Base-by-base conservation (phyloP, 1,284 basidiomycete species). In the Afroboletus lepidellus region DNA sequence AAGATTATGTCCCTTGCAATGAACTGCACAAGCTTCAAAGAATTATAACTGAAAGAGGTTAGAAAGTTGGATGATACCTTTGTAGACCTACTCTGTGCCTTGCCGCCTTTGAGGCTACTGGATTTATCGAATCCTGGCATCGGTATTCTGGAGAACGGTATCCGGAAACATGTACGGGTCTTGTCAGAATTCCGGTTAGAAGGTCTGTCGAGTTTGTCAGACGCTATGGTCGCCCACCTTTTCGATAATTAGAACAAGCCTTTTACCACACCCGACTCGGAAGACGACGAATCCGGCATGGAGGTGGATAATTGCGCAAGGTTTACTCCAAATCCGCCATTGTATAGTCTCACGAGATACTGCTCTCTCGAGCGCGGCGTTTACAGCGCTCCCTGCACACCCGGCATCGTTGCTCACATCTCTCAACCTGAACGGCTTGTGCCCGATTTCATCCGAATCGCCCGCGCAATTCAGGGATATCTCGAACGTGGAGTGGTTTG, bases 1-100 rank as follows among this genome's bases (percentile, higher is more conserved):
- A 70, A 79, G 41, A 66, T 91, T 51, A 65, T 80, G 24, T 68
- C 79, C 3, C 79, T 98, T 36, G 81, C 87, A 16, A 61, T 77
- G 24, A 69, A 77, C 48, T 94, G 90, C 58, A 76, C 79, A 2
- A 71, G 55, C 18, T 71, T 99, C 18, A 77, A 72, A 8, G 83
- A 87, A 51, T 79, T 99, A 1, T 80, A 89, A 2, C 74, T 99
- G 32, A 82, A 84, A 48, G 91, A 97, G 64, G 74, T 98, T 32
- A 93, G 90, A 8, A 75, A 83, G 59, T 70, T 97, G 51, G 67
- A 78, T 49, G 85, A 90, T 58, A 74, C 73, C 0, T 90, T 90
- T 61, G 70, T 92, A 6, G 70, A 69, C 3, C 68, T 75, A 23
- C 67, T 94, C 37, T 72, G 76, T 30, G 66, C 70, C 9, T 70